Evolutionary conservation across 1,284 basidiomycete species (phyloP).

Genomic region (Ustilago nuda): DNA sequence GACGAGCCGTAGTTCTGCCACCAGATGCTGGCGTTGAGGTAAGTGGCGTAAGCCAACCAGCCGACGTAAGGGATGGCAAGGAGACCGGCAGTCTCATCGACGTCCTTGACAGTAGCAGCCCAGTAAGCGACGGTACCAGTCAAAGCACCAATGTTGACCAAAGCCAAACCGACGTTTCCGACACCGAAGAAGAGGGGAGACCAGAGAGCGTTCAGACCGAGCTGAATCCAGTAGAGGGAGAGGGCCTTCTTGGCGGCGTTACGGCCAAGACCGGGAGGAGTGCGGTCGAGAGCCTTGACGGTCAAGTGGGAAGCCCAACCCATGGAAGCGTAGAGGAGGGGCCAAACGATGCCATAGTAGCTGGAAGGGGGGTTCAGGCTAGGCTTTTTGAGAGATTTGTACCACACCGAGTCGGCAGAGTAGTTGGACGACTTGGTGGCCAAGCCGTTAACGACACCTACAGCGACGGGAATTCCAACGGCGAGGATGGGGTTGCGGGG

Average conservation of each 20-base stretch:
- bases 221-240: conserved; percentile 78
- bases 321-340: conserved; percentile 74
- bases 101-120: conserved; percentile 56
- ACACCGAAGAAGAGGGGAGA: conserved; percentile 79
- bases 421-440: conserved; percentile 57
- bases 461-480: conserved; percentile 60
- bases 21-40: conserved; percentile 78
- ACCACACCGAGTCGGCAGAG: conserved; percentile 54
- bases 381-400: conserved; percentile 61
- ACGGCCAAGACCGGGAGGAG: conserved; percentile 61
- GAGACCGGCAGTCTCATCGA: conserved; percentile 62
- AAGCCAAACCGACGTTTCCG: conserved; percentile 70
- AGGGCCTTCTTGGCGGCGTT: conserved; percentile 74
- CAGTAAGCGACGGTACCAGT: conserved; percentile 75
- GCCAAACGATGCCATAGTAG: conserved; percentile 72
- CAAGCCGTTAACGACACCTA: conserved; percentile 54
- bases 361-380: conserved; percentile 51
- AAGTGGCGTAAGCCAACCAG: conserved; percentile 78
- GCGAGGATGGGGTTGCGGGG: conserved; percentile 64
- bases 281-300: conserved; percentile 63
- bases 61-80: conserved; percentile 56
- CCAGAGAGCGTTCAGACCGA: conserved; percentile 78
- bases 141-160: conserved; percentile 76
- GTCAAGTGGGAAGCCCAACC: conserved; percentile 79
- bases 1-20: conserved; percentile 68